These are phyloP conservation scores for Cladosporium sp. DNA, from an alignment of 2,329 filamentous ascomycete genomes.

Conservation along the genomic window DNA sequence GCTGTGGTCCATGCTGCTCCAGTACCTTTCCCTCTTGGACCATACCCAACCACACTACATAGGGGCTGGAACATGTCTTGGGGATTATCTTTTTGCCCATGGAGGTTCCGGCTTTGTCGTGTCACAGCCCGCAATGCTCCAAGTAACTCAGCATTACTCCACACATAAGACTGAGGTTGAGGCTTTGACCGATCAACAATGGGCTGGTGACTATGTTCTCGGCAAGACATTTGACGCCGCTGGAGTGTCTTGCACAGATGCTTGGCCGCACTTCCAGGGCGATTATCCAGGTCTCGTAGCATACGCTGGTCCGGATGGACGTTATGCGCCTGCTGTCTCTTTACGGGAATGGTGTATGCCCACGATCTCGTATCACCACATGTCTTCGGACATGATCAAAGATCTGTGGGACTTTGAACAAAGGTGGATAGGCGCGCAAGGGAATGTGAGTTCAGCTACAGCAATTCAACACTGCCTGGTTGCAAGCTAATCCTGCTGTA, in stretches of 20 bases:
- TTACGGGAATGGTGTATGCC: slow-evolving; percentile 37
- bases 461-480: too few relatives aligned
- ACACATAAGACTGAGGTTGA: slow-evolving; percentile 38
- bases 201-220: slow-evolving; percentile 50
- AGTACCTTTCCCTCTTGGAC: slow-evolving; percentile 43
- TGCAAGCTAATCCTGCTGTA: not conserved
- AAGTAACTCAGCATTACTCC: slow-evolving; percentile 34
- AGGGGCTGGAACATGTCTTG: slow-evolving; percentile 19
- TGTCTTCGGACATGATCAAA: slow-evolving; percentile 22
- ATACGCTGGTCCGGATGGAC: slow-evolving; percentile 23
- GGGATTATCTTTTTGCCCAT: slow-evolving; percentile 37
- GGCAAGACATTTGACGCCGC: slow-evolving; percentile 44
- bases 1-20: slow-evolving; percentile 38
- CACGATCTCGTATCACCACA: slow-evolving; percentile 34
- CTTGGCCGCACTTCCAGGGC: slow-evolving; percentile 41
- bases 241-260: slow-evolving; percentile 39
- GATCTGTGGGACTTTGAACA: slow-evolving; percentile 29
- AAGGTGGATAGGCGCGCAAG: slow-evolving; percentile 18
- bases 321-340: slow-evolving; percentile 22
- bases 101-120: slow-evolving; percentile 40
- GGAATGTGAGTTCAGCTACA: slow-evolving; percentile 12
- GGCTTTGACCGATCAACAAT: slow-evolving; percentile 42
- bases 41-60: slow-evolving; percentile 37
- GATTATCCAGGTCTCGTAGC: slow-evolving; percentile 39
- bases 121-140: slow-evolving; percentile 36